Conservation (phyloP, 1,139 yeast species). For the Kluyveromyces sp. region DNA sequence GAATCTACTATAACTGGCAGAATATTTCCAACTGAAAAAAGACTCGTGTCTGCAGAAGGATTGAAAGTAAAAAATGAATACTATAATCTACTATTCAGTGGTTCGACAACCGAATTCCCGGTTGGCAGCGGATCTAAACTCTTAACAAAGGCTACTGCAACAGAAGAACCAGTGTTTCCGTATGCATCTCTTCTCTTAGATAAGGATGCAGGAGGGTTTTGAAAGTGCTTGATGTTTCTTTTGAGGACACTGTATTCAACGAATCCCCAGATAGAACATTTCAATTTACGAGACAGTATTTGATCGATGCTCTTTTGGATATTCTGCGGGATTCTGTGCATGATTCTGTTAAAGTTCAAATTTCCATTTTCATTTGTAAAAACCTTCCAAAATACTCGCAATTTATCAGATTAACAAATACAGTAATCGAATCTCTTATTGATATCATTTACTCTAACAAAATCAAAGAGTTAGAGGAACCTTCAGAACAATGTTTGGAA, state of each 20-base stretch:
- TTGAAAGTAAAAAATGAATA: constrained; percentile 40
- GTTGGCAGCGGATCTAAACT: constrained; percentile 21
- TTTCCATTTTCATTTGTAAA: constrained; percentile 64
- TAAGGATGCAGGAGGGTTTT: constrained; percentile 18
- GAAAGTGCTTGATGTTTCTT: constrained; percentile 21
- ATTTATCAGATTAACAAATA: constrained; percentile 62
- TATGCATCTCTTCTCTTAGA: constrained; percentile 26
- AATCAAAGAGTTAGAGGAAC: constrained; percentile 33
- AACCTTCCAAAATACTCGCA: constrained; percentile 77
- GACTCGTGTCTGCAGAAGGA: constrained; percentile 29
- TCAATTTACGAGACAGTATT: constrained; percentile 25
- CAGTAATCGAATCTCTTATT: constrained; percentile 42
- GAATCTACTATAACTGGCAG: constrained; percentile 67
- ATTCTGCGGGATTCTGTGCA: constrained; percentile 12
- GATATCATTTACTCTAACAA: constrained; percentile 38
- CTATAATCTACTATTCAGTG: constrained; percentile 50
- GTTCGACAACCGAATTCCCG: constrained; percentile 44
- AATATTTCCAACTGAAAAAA: constrained; percentile 64
- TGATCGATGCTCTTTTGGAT: constrained; percentile 26
- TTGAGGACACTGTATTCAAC: constrained; percentile 28
- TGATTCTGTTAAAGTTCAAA: constrained; percentile 27
- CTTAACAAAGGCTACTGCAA: constrained; percentile 12
- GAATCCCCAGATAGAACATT: constrained; percentile 11
- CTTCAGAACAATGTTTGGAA: constrained; percentile 65
- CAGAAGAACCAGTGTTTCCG: constrained; percentile 30